Evolutionary conservation across 768 basidiomycete genomes (phyloP).

Genomic region (Boletellus ananiceps): DNA sequence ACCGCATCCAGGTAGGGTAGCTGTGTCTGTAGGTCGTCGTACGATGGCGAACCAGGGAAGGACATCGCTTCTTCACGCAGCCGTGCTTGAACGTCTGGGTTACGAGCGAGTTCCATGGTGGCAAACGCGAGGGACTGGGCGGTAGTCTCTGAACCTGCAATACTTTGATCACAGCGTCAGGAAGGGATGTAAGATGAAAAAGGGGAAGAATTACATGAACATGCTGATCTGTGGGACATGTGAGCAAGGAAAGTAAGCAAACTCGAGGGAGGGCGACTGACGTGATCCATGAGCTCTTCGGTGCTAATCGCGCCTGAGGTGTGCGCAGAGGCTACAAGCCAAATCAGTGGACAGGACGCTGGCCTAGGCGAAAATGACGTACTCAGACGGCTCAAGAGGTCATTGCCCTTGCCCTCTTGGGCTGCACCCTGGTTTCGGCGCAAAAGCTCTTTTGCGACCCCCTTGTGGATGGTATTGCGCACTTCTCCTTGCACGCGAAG

Average conservation of each 20-base stretch:
- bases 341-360: not conserved
- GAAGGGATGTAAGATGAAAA: not conserved
- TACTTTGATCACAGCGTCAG: constrained; percentile 1
- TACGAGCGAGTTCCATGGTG: constrained; percentile 4
- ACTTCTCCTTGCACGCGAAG: constrained; percentile 11
- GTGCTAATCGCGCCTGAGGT: constrained; percentile 4
- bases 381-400: constrained; percentile 5
- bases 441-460: constrained; percentile 10
- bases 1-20: constrained; percentile 5
- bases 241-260: not conserved
- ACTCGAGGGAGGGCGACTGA: not conserved
- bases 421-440: constrained; percentile 1
- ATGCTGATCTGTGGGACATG: constrained; percentile 6
- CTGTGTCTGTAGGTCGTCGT: constrained; percentile 6
- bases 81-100: constrained; percentile 1
- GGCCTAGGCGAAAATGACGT: not conserved
- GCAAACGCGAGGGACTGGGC: constrained; percentile 6
- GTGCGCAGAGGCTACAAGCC: constrained; percentile 1
- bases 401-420: not conserved
- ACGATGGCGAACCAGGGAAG: constrained; percentile 1
- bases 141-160: constrained; percentile 8
- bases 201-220: constrained; percentile 3
- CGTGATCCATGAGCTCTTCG: constrained; percentile 4
- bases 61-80: constrained; percentile 2
- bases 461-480: constrained; percentile 12